Evolutionary conservation across 1,139 yeast species (phyloP), one percentile per base, ranked within the genome.

Genomic region (Candida gigantensis): DNA sequence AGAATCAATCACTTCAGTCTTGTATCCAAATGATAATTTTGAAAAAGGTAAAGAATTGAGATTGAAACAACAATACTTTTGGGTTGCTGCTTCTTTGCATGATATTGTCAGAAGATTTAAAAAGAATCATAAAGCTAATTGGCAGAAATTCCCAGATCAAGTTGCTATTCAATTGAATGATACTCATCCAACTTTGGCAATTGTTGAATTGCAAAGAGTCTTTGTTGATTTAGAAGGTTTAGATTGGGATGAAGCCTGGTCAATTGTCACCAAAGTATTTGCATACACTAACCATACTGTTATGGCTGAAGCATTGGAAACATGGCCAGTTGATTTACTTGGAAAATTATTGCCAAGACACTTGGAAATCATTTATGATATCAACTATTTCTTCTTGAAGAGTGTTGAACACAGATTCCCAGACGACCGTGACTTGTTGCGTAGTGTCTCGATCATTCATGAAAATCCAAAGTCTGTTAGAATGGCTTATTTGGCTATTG

Each of bases 271-370:
- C 29, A 61, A 64, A 40, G 88, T 94, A 4, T 88, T 90, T 61
- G 94, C 95, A 43, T 90, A 89, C 72, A 89, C 97, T 20, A 89
- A 89, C 65, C 97, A 89, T 60, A 90, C 97, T 1, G 97, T 89
- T 33, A 81, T 89, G 86, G 81, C 84, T 42, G 97, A 89, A 68
- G 97, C 97, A 13, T 74, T 89, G 48, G 97, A 89, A 66, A 89
- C 87, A 65, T 89, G 97, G 97, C 95, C 96, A 4, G 83, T 90
- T 41, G 84, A 83, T 37, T 72, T 89, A 48, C 64, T 89, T 45
- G 88, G 86, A 34, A 78, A 74, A 52, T 66, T 89, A 57, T 74
- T 89, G 49, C 97, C 97, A 46, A 80, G 97, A 62, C 97, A 89
- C 62, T 70, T 90, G 69, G 95, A 89, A 63, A 85, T 89, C 51